phyloP scores from a whole-genome alignment of 2,329 filamentous ascomycete species.

The Aspergillus latus region DNA sequence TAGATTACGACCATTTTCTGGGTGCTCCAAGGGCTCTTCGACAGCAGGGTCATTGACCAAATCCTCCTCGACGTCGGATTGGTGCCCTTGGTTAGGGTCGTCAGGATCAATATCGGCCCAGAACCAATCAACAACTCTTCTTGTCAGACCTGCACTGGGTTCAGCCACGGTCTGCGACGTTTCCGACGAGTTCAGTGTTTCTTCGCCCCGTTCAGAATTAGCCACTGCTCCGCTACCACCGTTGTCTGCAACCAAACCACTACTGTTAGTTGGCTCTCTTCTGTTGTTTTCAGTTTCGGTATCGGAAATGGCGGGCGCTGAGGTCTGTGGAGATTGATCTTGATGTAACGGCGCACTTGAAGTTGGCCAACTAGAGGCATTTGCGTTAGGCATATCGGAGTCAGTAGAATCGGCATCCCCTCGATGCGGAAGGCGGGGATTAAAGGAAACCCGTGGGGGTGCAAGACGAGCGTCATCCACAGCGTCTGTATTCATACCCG shows the following conservation, averaged over 20 bases:
- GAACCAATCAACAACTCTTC: slow-evolving; percentile 43
- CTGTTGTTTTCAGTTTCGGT: slow-evolving; percentile 3
- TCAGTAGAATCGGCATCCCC: background rate
- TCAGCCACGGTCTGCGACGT: slow-evolving; percentile 14
- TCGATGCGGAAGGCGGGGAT: background rate
- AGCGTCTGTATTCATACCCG: background rate
- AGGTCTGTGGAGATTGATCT: background rate
- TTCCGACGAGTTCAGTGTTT: slow-evolving; percentile 1
- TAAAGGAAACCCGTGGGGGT: background rate
- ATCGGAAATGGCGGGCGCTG: background rate
- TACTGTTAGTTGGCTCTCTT: background rate
- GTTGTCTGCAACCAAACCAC: background rate
- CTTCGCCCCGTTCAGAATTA: slow-evolving; percentile 7
- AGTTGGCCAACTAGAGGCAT: background rate
- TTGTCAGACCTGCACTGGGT: slow-evolving; percentile 23
- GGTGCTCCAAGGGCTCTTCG: slow-evolving; percentile 60
- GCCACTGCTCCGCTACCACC: background rate
- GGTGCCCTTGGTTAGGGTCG: slow-evolving; percentile 39
- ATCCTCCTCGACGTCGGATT: slow-evolving; percentile 58
- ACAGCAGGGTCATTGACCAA: slow-evolving; percentile 59
- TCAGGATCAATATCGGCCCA: slow-evolving; percentile 43
- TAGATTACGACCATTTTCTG: slow-evolving; percentile 46
- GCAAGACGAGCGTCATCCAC: background rate
- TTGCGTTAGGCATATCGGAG: background rate
- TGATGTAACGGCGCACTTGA: background rate